Evolutionary conservation across 1,284 basidiomycete genomes (phyloP).

Genomic region (Leccinum pallidistipes): DNA sequence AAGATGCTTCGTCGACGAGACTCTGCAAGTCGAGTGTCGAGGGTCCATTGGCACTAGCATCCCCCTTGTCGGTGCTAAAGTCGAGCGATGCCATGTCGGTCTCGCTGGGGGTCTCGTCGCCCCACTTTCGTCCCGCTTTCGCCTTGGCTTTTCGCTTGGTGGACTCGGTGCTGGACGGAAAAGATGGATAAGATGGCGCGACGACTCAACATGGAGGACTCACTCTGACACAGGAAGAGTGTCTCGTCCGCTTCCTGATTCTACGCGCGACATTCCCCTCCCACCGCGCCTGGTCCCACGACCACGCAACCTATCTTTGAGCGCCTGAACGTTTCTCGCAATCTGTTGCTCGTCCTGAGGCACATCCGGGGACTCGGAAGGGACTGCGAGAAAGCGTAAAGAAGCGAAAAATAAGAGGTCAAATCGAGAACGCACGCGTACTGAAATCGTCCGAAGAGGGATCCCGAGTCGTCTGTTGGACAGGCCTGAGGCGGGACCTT

Average conservation of each 20-base stretch:
- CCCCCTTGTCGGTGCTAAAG: constrained; percentile 64
- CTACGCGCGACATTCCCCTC: constrained; percentile 50
- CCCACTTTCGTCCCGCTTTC: constrained; percentile 93
- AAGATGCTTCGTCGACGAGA: constrained; percentile 76
- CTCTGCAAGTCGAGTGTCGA: constrained; percentile 54
- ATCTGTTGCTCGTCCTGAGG: constrained; percentile 87
- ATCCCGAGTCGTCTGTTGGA: constrained; percentile 41
- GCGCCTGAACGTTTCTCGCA: constrained; percentile 86
- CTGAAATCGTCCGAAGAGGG: constrained; percentile 62
- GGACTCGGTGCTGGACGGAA: constrained; percentile 57
- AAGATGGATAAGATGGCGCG: constrained; percentile 2
- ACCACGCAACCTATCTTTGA: constrained; percentile 81
- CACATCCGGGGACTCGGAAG: constrained; percentile 55
- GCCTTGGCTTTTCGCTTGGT: constrained; percentile 59
- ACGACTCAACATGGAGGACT: constrained; percentile 41
- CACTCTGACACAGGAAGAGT: constrained; percentile 70
- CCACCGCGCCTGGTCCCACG: constrained; percentile 60
- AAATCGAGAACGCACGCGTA: constrained; percentile 40
- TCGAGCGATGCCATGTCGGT: constrained; percentile 90
- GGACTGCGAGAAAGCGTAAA: constrained; percentile 41
- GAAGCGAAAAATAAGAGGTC: neutral
- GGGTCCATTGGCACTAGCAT: constrained; percentile 34
- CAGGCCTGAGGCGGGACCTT: constrained; percentile 57
- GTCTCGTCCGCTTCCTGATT: constrained; percentile 58
- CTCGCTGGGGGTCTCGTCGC: constrained; percentile 74